Percentiles rank a stretch among this genome's conserved stretches.
Conservation (phyloP, 2,329 filamentous ascomycete species). For the Aspergillus sp. region DNA sequence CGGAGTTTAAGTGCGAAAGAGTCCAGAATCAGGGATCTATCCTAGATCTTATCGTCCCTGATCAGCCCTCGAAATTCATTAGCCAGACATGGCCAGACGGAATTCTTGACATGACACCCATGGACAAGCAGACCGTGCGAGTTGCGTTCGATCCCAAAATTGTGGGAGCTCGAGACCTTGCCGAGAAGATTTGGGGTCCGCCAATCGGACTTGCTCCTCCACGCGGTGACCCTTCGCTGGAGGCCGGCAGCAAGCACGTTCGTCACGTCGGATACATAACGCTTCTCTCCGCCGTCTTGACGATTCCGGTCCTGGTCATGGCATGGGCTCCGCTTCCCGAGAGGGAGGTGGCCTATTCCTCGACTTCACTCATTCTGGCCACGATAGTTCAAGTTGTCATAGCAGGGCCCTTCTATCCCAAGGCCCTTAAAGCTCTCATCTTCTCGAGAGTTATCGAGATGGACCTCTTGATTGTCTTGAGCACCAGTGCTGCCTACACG, state of each 20-base stretch:
- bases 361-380: slow-evolving; percentile 61
- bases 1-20: slow-evolving; percentile 62
- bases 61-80: slow-evolving; percentile 37
- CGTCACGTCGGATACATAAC: slow-evolving; percentile 45
- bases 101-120: slow-evolving; percentile 33
- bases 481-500: slow-evolving; percentile 52
- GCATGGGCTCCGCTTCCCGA: slow-evolving; percentile 63
- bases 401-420: slow-evolving; percentile 65
- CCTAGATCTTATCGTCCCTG: slow-evolving; percentile 52
- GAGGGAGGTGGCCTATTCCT: slow-evolving; percentile 50
- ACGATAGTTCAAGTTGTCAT: slow-evolving; percentile 65
- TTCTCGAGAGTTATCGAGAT: slow-evolving; percentile 53
- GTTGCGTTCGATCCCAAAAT: slow-evolving; percentile 47
- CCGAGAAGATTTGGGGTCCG: slow-evolving; percentile 33
- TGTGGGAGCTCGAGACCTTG: slow-evolving; percentile 52
- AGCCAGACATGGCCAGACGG: slow-evolving; percentile 39
- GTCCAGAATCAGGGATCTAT: slow-evolving; percentile 49
- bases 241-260: slow-evolving; percentile 45
- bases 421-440: slow-evolving; percentile 50
- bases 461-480: slow-evolving; percentile 55
- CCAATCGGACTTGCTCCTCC: slow-evolving; percentile 43
- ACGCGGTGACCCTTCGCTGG: slow-evolving; percentile 33
- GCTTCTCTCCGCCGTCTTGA: slow-evolving; percentile 54
- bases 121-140: slow-evolving; percentile 35
- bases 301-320: slow-evolving; percentile 65